These are phyloP conservation scores for Podospora pseudoanserina DNA, from an alignment of 495 filamentous ascomycete genomes.

Conservation along the genomic window DNA sequence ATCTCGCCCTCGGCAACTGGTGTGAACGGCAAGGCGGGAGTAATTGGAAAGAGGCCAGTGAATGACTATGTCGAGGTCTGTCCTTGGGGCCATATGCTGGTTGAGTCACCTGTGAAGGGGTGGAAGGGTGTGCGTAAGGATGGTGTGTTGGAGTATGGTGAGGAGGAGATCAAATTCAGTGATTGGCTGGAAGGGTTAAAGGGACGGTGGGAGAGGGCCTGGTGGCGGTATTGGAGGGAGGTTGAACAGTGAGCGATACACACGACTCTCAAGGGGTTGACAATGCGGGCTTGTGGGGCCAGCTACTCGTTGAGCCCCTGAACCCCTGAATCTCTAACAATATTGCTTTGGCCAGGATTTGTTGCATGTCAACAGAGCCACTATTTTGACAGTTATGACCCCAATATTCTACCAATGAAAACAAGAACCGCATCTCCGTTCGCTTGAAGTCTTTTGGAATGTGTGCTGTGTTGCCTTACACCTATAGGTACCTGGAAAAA, in stretches of 20 bases:
- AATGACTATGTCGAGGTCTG: conserved; percentile 8
- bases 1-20: background rate
- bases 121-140: conserved; percentile 8
- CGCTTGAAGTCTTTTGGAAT: too few relatives aligned
- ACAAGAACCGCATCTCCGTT: too few relatives aligned
- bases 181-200: conserved; percentile 4
- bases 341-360: too few relatives aligned
- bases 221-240: conserved; percentile 10
- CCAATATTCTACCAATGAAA: too few relatives aligned
- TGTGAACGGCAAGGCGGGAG: background rate
- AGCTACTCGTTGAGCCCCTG: too few relatives aligned
- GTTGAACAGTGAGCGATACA: background rate
- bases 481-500: background rate
- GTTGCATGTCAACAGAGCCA: too few relatives aligned
- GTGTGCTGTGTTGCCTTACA: background rate
- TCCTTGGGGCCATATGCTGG: conserved; percentile 8
- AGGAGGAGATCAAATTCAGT: background rate
- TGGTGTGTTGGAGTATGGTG: conserved; percentile 3
- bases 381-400: too few relatives aligned
- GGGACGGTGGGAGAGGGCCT: background rate
- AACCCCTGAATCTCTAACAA: too few relatives aligned
- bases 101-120: conserved; percentile 6
- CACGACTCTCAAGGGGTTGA: too few relatives aligned
- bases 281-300: too few relatives aligned
- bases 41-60: background rate